phyloP scores from a whole-genome alignment of 495 filamentous ascomycete genomes.

The Eremomyces bilateralis region DNA sequence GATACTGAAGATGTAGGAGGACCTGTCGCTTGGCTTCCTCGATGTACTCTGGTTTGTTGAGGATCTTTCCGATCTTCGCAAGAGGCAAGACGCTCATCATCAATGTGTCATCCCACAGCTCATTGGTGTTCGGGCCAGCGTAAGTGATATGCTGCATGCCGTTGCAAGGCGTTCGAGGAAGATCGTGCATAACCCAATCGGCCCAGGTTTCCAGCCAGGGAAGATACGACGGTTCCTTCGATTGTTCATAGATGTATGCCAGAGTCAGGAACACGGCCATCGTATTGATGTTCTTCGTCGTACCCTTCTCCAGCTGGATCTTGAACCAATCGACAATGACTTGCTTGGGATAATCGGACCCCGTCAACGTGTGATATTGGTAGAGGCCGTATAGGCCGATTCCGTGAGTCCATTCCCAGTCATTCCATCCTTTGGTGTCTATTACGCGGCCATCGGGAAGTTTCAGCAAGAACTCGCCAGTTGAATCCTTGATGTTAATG shows the following conservation, averaged over 20 bases:
- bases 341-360: conserved; percentile 24
- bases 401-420: conserved; percentile 69
- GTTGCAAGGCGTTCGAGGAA: conserved; percentile 42
- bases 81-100: conserved; percentile 67
- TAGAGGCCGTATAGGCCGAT: conserved; percentile 59
- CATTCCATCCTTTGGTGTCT: conserved; percentile 57
- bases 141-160: conserved; percentile 61
- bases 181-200: conserved; percentile 54
- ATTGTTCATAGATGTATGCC: conserved; percentile 48
- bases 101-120: conserved; percentile 58
- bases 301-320: conserved; percentile 39
- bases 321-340: conserved; percentile 50
- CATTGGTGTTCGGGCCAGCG: conserved; percentile 36
- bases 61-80: conserved; percentile 48
- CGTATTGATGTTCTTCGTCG: conserved; percentile 66
- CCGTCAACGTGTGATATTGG: conserved; percentile 49
- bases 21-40: conserved; percentile 54
- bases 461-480: conserved; percentile 43
- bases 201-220: conserved; percentile 55
- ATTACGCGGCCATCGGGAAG: conserved; percentile 49
- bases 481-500: conserved; percentile 46
- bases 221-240: conserved; percentile 34
- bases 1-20: conserved; percentile 47
- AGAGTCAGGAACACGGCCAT: conserved; percentile 54
- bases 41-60: conserved; percentile 42